Base-by-base conservation (phyloP, 495 filamentous ascomycete species). In the Corynascus novoguineensis region DNA sequence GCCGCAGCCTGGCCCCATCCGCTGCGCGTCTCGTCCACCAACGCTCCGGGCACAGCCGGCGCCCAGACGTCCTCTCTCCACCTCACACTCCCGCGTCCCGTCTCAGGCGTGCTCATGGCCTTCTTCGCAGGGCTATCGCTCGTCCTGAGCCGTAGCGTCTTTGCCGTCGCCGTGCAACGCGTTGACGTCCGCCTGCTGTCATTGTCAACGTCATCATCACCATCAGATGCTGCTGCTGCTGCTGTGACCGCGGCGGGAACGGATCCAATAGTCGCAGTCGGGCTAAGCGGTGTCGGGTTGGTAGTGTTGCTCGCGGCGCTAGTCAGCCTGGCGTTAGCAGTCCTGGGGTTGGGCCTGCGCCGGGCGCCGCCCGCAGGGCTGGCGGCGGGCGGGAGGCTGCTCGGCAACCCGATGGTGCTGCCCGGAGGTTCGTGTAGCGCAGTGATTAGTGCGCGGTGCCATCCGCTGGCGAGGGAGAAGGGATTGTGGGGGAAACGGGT, bases 371-470 rank as follows among this genome's bases (percentile, higher is more conserved):
- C 66, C 5, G 62, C 64, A 0, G 64, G 60, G 4, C 46, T 67
- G 6, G 65, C 65, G 17, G 66, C 66, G 50, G 68, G 71, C 34
- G 63, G 62, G 47, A 50, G 37, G 32, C 45, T 58, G 9, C 9
- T 44, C 21, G 73, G 73, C 0, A 78, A 78, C 55, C 75, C 75
- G 17, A 70, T 77, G 24, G 68, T 62, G 0, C 51, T 77, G 15
- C 59, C 58, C 10, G 71, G 63, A 15, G 74, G 74, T 17, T 56
- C 60, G 25, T 75, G 73, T 49, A 73, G 70, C 46, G 75, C 73
- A 1, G 74, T 77, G 3, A 53, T 78, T 35, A 69, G 68, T 50
- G 70, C 75, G 27, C 54, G 72, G 17, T 77, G 74, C 55, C 73
- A 76, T 40, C 61, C 49, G 21, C 22, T 57, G 9, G 47, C 46